Evolutionary conservation across 202 grass and related monocot genomes (phyloP).

Genomic region (Zoysia matrella): DNA sequence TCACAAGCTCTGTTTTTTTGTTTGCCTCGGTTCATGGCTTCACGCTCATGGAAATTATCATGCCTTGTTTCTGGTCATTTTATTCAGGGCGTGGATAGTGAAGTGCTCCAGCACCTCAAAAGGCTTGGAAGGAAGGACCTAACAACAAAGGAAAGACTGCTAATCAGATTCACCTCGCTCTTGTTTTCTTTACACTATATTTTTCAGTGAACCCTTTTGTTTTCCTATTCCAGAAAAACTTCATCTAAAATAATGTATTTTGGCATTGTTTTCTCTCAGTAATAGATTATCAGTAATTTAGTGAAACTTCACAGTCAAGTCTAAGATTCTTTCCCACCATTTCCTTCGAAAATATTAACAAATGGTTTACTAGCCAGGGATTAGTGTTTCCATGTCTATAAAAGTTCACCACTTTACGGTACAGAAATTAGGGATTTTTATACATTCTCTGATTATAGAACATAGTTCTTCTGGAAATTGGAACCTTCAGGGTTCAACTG

Average conservation of each 20-base stretch:
- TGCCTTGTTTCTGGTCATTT: conserved; percentile 18
- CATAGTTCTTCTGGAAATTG: background rate
- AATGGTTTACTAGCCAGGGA: background rate
- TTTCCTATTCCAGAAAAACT: too few relatives aligned
- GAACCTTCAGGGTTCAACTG: background rate
- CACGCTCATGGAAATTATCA: conserved; percentile 1
- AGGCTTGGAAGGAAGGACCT: conserved; percentile 91
- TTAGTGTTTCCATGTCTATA: background rate
- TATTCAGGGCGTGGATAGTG: conserved; percentile 78
- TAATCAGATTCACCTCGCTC: background rate
- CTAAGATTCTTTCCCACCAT: too few relatives aligned
- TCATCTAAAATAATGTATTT: too few relatives aligned
- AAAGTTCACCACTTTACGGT: background rate
- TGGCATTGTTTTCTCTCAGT: too few relatives aligned
- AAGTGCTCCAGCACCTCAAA: conserved; percentile 78
- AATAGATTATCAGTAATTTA: too few relatives aligned
- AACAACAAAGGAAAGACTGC: conserved; percentile 77
- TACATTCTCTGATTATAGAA: background rate
- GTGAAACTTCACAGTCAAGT: too few relatives aligned
- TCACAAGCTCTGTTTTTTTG: conserved; percentile 6
- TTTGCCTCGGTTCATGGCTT: conserved; percentile 1
- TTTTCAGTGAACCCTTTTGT: too few relatives aligned
- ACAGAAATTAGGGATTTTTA: background rate
- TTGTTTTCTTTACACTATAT: background rate
- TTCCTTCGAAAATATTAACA: too few relatives aligned